These are phyloP conservation scores for Anethum foeniculum DNA, from an alignment of 140 eudicot species.

Conservation along the genomic window DNA sequence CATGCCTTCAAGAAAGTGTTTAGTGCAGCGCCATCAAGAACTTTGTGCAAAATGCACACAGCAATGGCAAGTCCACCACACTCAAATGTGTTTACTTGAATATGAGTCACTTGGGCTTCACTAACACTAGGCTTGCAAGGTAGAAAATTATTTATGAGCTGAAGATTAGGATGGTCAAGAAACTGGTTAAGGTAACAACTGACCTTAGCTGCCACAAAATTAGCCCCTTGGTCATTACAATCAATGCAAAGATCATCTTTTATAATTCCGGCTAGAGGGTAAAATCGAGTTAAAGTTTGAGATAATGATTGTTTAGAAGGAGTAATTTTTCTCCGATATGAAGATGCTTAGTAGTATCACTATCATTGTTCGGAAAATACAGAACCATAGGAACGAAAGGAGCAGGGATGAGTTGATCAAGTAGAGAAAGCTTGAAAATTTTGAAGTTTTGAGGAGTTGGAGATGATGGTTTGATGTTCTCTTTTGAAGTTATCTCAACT, in stretches of 20 bases:
- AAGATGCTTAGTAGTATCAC: not conserved
- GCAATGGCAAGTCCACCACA: constrained; percentile 66
- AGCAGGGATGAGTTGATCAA: constrained; percentile 74
- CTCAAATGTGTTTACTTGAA: constrained; percentile 47
- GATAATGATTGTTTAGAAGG: constrained; percentile 43
- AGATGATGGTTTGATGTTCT: constrained; percentile 30
- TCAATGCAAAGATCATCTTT: constrained; percentile 38
- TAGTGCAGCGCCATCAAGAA: constrained; percentile 59
- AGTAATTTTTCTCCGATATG: constrained; percentile 16
- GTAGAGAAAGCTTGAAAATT: constrained; percentile 39
- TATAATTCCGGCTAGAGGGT: constrained; percentile 61
- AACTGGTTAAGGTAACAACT: constrained; percentile 23
- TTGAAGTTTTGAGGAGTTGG: constrained; percentile 61
- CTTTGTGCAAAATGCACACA: constrained; percentile 53
- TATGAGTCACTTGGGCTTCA: constrained; percentile 29
- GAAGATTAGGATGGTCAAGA: constrained; percentile 30
- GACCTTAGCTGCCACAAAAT: constrained; percentile 34
- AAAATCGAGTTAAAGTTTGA: constrained; percentile 42
- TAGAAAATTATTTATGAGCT: constrained; percentile 26
- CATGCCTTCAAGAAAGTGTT: constrained; percentile 41
- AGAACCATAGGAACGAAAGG: constrained; percentile 56
- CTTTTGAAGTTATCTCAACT: too few relatives aligned
- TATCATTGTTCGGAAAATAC: constrained; percentile 31
- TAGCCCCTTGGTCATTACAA: constrained; percentile 64
- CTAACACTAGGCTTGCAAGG: constrained; percentile 30